phyloP scores from a whole-genome alignment of 305 asterid genomes.

The Coffea humblotiana region DNA sequence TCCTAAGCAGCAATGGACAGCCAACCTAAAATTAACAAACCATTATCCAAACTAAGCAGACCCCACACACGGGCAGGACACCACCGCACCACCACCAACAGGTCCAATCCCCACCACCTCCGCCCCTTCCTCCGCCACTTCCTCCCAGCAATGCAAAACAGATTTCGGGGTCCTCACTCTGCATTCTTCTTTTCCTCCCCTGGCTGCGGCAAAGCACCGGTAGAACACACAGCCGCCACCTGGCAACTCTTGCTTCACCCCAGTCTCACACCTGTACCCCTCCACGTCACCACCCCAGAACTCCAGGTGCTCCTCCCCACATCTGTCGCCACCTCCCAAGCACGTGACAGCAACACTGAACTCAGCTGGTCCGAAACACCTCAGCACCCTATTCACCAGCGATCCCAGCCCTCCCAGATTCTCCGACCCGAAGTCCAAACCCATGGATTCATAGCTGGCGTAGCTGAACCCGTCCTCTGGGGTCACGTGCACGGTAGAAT shows the following conservation, averaged over 20 bases:
- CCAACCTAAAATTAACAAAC: neutral
- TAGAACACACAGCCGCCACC: conserved; percentile 26
- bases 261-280: conserved; percentile 28
- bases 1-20: neutral
- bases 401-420: conserved; percentile 23
- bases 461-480: conserved; percentile 59
- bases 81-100: neutral
- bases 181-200: neutral
- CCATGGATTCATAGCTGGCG: conserved; percentile 52
- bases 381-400: conserved; percentile 33
- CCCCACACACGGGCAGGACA: conserved; percentile 8
- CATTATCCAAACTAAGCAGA: neutral
- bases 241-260: conserved; percentile 26
- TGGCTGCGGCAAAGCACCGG: conserved; percentile 19
- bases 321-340: neutral
- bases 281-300: conserved; percentile 24
- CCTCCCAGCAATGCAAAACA: conserved; percentile 26
- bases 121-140: conserved; percentile 27
- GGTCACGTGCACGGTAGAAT: conserved; percentile 53
- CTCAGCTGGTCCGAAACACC: conserved; percentile 37
- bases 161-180: conserved; percentile 9
- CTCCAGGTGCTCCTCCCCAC: neutral
- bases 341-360: conserved; percentile 42
- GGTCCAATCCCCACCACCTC: neutral
- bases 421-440: conserved; percentile 19